Evolutionary conservation across 345 rosid species (phyloP).

Genomic region (Rhodomyrtus tomentosa): DNA sequence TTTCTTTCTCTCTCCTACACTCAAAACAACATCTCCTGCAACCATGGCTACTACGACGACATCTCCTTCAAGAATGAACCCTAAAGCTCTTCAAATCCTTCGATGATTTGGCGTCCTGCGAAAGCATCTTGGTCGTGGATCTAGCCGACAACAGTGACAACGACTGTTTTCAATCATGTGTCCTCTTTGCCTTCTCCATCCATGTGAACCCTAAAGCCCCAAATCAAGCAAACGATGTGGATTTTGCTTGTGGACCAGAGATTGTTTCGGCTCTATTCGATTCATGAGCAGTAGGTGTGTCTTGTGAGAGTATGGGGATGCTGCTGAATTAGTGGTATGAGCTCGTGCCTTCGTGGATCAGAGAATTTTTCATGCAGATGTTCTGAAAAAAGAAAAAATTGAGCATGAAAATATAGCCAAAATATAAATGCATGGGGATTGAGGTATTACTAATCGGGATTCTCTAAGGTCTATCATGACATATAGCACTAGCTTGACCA

Average conservation of each 20-base stretch:
- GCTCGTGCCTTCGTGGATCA: not conserved
- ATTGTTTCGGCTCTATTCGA: not conserved
- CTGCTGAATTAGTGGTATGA: not conserved
- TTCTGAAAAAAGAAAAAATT: not conserved
- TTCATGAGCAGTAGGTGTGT: fast-evolving
- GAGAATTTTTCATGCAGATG: not conserved
- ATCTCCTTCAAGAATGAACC: no score
- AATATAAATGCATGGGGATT: not conserved
- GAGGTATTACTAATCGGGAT: not conserved
- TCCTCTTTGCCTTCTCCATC: no score
- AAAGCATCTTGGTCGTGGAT: no score
- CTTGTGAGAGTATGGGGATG: not conserved
- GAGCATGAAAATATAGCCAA: not conserved
- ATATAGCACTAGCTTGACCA: not conserved
- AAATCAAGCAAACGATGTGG: no score
- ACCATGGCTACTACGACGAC: no score
- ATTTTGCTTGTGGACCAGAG: no score
- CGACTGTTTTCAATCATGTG: no score
- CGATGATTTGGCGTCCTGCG: no score
- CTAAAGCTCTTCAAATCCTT: fast-evolving
- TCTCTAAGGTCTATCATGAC: not conserved
- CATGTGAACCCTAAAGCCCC: no score
- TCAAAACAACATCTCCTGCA: no score
- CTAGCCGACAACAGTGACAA: no score
- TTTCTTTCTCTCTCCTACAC: no score